Evolutionary conservation across 495 filamentous ascomycete species (phyloP).

Genomic region (Aspergillus biplanus): DNA sequence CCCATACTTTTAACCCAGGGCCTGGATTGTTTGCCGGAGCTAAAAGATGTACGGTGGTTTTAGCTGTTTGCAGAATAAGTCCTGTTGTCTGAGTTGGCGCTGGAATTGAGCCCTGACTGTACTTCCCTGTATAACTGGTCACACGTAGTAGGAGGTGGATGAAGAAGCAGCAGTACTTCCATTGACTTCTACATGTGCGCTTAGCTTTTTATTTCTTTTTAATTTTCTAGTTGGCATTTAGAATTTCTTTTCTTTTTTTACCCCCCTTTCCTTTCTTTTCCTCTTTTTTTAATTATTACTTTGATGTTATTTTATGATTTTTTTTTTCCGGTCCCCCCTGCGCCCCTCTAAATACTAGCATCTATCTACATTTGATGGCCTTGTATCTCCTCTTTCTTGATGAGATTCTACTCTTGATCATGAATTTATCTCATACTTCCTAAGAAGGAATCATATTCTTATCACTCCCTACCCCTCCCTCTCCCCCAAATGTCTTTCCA

Average conservation of each 20-base stretch:
- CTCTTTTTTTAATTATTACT: conserved; percentile 5
- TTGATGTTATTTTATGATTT: conserved; percentile 10
- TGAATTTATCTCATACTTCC: conserved; percentile 3
- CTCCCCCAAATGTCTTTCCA: conserved; percentile 8
- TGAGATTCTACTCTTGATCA: neutral
- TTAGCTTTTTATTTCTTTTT: conserved; percentile 2
- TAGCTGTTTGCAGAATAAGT: conserved; percentile 19
- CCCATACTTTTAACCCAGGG: conserved; percentile 7
- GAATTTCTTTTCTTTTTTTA: neutral
- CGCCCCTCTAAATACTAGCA: neutral
- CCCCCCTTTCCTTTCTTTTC: neutral
- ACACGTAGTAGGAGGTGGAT: conserved; percentile 13
- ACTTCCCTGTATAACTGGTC: conserved; percentile 22
- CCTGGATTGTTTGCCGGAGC: conserved; percentile 23
- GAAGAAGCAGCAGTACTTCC: neutral
- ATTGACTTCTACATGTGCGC: conserved; percentile 1
- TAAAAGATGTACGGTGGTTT: conserved; percentile 6
- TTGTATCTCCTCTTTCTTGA: conserved; percentile 7
- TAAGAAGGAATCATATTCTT: conserved; percentile 13
- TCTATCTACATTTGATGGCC: conserved; percentile 12
- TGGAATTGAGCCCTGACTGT: conserved; percentile 22
- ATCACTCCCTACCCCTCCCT: conserved; percentile 9
- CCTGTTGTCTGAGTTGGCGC: conserved; percentile 31
- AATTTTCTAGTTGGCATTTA: conserved; percentile 6
- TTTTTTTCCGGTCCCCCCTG: neutral